Conservation (phyloP, 495 filamentous ascomycete genomes). For the Hyphodiscus hymeniophilus region DNA sequence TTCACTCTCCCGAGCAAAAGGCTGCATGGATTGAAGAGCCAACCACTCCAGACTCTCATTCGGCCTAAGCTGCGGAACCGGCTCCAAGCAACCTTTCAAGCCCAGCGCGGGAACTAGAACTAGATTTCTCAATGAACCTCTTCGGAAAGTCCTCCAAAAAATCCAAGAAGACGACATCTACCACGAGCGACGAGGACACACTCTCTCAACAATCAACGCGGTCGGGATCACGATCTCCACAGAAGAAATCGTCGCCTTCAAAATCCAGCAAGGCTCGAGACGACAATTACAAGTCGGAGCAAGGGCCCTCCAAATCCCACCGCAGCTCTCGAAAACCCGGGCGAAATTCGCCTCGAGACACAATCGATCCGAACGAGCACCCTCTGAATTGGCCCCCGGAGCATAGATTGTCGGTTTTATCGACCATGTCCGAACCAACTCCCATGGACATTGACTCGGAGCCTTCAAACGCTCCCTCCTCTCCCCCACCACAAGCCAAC, state of each 20-base stretch:
- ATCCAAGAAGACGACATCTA: conserved; percentile 41
- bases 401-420: conserved; percentile 59
- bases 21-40: conserved; percentile 19
- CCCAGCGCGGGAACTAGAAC: not conserved
- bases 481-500: conserved; percentile 31
- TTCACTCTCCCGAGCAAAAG: not conserved
- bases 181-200: conserved; percentile 1
- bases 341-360: conserved; percentile 27
- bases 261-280: conserved; percentile 10
- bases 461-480: conserved; percentile 34
- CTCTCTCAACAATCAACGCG: conserved; percentile 1
- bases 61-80: conserved; percentile 10
- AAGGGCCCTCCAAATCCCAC: conserved; percentile 17
- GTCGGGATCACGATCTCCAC: not conserved
- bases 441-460: conserved; percentile 79
- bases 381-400: conserved; percentile 84
- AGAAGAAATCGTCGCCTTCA: conserved; percentile 8
- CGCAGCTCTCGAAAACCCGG: conserved; percentile 15
- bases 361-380: conserved; percentile 59
- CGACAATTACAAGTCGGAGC: conserved; percentile 13
- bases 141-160: conserved; percentile 45
- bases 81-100: not conserved
- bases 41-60: conserved; percentile 6
- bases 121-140: conserved; percentile 37
- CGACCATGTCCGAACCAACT: conserved; percentile 50